Evolutionary conservation across 768 basidiomycete species (phyloP).

Genomic region (Paxillus rubicundulus): DNA sequence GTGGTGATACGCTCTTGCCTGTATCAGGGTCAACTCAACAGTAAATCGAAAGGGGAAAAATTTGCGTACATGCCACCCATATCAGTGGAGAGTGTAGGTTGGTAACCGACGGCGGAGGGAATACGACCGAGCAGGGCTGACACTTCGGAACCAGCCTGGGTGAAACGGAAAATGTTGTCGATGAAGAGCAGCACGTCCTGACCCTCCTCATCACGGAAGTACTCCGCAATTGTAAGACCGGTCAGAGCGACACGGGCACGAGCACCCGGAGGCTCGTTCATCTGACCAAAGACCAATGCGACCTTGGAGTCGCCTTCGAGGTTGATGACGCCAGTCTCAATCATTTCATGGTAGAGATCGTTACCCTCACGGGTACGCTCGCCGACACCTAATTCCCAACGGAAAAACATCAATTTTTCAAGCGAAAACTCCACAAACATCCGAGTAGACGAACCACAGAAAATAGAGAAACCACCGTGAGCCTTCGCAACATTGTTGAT

Average conservation of each 20-base stretch:
- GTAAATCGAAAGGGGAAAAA: not conserved
- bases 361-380: constrained; percentile 99
- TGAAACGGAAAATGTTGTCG: constrained; percentile 99
- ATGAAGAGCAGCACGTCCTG: constrained; percentile 99
- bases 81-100: constrained; percentile 98
- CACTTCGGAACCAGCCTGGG: constrained; percentile 99
- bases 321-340: constrained; percentile 99
- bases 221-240: constrained; percentile 98
- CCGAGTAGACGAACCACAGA: constrained; percentile 63
- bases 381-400: constrained; percentile 74
- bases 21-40: constrained; percentile 7
- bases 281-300: constrained; percentile 99
- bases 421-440: not conserved
- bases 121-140: constrained; percentile 99
- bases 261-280: constrained; percentile 99
- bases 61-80: constrained; percentile 96
- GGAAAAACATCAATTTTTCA: constrained; percentile 10
- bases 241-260: constrained; percentile 99
- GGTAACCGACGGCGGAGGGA: constrained; percentile 99
- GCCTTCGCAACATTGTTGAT: constrained; percentile 99
- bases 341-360: constrained; percentile 99
- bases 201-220: constrained; percentile 99
- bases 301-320: constrained; percentile 99
- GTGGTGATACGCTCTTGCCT: constrained; percentile 99
- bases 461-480: constrained; percentile 99